A percentile compares a stretch with the other conserved stretches of the same genome.
Conservation (phyloP, 495 filamentous ascomycete genomes). For the Tuber aestivum region DNA sequence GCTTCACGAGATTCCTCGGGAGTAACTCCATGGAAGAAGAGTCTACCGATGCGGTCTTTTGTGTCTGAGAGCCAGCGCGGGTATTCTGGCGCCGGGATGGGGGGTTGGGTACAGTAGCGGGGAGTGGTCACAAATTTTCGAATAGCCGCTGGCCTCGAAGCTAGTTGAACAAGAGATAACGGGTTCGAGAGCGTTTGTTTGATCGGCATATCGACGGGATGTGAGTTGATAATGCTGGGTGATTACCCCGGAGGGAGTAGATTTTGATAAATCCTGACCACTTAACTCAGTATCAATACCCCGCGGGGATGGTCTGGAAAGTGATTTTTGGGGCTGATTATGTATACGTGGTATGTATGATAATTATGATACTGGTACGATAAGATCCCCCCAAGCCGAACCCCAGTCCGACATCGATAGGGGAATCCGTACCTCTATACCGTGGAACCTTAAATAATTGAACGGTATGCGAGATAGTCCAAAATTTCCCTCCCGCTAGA, state of each 20-base stretch:
- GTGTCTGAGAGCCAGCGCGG: conserved; percentile 71
- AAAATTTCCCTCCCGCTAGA: neutral
- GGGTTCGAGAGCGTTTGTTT: neutral
- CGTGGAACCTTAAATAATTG: neutral
- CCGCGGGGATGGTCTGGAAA: neutral
- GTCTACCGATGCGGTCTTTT: conserved; percentile 69
- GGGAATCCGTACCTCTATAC: neutral
- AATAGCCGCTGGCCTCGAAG: neutral
- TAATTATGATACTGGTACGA: neutral
- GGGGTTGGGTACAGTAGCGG: neutral
- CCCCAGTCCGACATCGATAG: neutral
- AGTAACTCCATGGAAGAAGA: conserved; percentile 71
- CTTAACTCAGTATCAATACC: neutral
- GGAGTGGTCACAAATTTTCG: neutral
- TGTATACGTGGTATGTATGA: neutral
- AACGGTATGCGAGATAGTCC: neutral
- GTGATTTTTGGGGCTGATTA: neutral
- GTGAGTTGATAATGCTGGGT: neutral
- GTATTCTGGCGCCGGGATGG: conserved; percentile 11
- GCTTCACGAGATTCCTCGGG: conserved; percentile 57
- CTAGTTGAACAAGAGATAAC: neutral
- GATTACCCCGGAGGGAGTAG: neutral
- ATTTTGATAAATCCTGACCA: neutral
- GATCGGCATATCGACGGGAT: neutral
- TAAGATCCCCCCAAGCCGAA: neutral